These are phyloP conservation scores for Penicillium manginii DNA, from an alignment of 495 filamentous ascomycete genomes.

Conservation along the genomic window DNA sequence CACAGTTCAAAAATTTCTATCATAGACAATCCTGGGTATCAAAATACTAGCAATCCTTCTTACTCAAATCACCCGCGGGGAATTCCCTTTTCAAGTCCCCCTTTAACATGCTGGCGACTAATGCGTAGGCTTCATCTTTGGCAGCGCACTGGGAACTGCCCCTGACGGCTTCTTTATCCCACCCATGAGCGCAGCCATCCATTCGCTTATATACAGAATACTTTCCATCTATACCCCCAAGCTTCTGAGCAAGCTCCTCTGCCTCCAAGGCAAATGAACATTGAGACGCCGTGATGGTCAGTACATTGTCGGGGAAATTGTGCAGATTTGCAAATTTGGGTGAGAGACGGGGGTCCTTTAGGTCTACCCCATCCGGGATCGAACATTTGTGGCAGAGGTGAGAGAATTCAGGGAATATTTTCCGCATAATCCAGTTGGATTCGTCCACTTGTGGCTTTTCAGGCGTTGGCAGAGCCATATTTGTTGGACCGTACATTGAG, in stretches of 20 bases:
- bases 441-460: constrained; percentile 31
- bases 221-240: constrained; percentile 32
- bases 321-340: constrained; percentile 38
- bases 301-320: constrained; percentile 39
- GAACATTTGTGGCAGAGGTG: constrained; percentile 35
- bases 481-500: constrained; percentile 44
- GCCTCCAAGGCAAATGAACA: constrained; percentile 46
- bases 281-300: constrained; percentile 47
- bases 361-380: constrained; percentile 23
- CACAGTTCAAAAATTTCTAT: neutral
- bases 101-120: constrained; percentile 32
- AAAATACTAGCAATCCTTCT: neutral
- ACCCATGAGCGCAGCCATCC: constrained; percentile 47
- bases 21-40: neutral
- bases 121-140: constrained; percentile 39
- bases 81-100: neutral
- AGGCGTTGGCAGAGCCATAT: constrained; percentile 32
- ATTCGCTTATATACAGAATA: constrained; percentile 40
- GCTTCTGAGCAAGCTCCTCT: constrained; percentile 44
- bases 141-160: constrained; percentile 34
- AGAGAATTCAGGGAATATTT: constrained; percentile 31
- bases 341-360: constrained; percentile 45
- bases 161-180: constrained; percentile 37
- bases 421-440: constrained; percentile 33
- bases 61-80: neutral